phyloP scores from a whole-genome alignment of 345 rosid species.

The Clausena lansium region DNA sequence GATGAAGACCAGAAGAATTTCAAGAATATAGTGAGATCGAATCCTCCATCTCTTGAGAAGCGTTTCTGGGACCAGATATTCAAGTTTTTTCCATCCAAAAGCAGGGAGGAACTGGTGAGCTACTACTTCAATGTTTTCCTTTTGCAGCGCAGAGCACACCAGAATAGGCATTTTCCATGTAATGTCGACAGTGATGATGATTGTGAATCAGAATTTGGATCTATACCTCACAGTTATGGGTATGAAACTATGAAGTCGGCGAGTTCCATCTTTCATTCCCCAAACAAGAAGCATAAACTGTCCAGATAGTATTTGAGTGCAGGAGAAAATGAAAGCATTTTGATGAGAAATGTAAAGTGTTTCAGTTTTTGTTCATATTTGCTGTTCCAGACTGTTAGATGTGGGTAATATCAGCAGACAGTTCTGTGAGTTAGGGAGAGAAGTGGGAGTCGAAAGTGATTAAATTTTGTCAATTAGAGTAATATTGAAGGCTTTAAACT shows the following conservation, averaged over 20 bases:
- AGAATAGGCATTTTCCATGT: conserved; percentile 51
- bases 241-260: conserved; percentile 32
- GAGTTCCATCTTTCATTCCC: conserved; percentile 45
- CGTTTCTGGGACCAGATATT: conserved; percentile 49
- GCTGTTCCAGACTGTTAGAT: background rate
- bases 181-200: conserved; percentile 70
- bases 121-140: conserved; percentile 77
- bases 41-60: conserved; percentile 33
- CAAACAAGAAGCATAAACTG: conserved; percentile 46
- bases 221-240: conserved; percentile 21
- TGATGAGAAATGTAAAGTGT: conserved; percentile 6
- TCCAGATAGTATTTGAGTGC: conserved; percentile 13
- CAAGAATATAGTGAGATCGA: conserved; percentile 38
- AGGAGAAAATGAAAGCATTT: background rate
- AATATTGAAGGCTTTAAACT: background rate
- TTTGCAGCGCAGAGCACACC: conserved; percentile 70
- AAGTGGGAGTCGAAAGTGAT: background rate
- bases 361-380: background rate
- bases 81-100: conserved; percentile 44
- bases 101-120: conserved; percentile 58
- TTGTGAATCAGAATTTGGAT: conserved; percentile 35
- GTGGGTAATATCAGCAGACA: background rate
- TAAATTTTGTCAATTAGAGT: background rate
- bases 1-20: conserved; percentile 53
- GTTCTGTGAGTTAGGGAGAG: background rate